Conservation (phyloP, 306 rosid species). For the Cyclanthera cordifolia region DNA sequence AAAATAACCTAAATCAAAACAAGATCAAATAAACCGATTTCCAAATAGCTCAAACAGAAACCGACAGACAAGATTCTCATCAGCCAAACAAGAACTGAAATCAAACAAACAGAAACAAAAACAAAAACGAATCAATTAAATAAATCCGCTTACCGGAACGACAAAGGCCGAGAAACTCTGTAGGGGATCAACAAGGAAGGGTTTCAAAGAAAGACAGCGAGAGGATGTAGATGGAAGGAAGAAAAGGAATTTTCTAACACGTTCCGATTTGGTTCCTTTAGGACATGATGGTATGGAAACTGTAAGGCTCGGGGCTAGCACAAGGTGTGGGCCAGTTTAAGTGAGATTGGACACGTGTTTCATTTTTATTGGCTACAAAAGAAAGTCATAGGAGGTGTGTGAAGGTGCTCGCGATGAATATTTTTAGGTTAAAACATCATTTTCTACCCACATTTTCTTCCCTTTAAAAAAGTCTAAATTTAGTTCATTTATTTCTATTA, state of each 20-base stretch:
- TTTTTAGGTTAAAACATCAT: too few relatives aligned
- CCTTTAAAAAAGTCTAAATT: too few relatives aligned
- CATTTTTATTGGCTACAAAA: not conserved
- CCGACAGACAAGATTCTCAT: not conserved
- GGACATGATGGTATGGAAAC: not conserved
- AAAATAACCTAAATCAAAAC: not conserved
- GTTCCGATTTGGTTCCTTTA: slow-evolving; percentile 9
- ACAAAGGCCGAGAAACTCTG: not conserved
- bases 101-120: not conserved
- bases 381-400: not conserved
- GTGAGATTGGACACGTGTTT: not conserved
- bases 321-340: not conserved
- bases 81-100: not conserved
- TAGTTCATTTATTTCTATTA: too few relatives aligned
- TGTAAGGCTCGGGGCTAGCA: not conserved
- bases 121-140: not conserved
- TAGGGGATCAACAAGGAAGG: not conserved
- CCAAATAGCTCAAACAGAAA: not conserved
- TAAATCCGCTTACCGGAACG: not conserved
- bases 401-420: not conserved
- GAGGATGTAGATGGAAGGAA: not conserved
- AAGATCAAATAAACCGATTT: not conserved
- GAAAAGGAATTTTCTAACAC: not conserved
- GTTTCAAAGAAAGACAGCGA: not conserved
- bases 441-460: too few relatives aligned